Base-by-base conservation (phyloP, 805 yeast genomes). In the Nakazawaea pomicola region DNA sequence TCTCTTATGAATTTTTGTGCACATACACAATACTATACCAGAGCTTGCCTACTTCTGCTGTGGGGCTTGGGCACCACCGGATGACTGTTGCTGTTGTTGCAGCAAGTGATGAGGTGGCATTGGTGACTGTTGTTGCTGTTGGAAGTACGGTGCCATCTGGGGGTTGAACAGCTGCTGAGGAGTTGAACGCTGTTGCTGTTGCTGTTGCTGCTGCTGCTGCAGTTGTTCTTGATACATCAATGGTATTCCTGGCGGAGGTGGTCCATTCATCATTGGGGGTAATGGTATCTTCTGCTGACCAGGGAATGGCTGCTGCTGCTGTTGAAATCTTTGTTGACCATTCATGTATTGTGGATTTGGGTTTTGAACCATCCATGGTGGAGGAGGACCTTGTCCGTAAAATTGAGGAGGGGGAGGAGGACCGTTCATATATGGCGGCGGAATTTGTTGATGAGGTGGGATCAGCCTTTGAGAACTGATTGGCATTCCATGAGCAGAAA, bases 71-170 rank as follows among this genome's bases (percentile, higher is more conserved):
- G n/a, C n/a, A 23, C 25, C 57, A 14, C 38, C 46, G n/a, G 27
- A 34, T 27, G 33, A 49, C 16, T 40, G 53, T 29, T 36, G 50
- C 21, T 41, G 54, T 20, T 40, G 51, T 15, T 40, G 56, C 21
- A 38, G 53, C 17, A n/a, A n/a, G n/a, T 36, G 49, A 29, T 38
- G 51, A 27, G 36, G 39, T 19, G 37, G 47, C 25, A 23, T 7
- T 23, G 36, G 41, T 25, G 21, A 36, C 31, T 41, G 46, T 27
- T 38, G 51, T n/a, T 28, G 42, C 33, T 25, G 48, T 21, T 38
- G 41, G 12, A 41, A 48, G 18, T 45, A 47, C 16, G 40, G 55
- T 19, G 36, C 41, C 33, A 38, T 44, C 19, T 33, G 48, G 25
- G 36, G 49, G 20, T 29, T 28, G 21, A 24, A 21, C 29, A 44